phyloP scores from a whole-genome alignment of 768 basidiomycete genomes.

The Naematelia encephala region DNA sequence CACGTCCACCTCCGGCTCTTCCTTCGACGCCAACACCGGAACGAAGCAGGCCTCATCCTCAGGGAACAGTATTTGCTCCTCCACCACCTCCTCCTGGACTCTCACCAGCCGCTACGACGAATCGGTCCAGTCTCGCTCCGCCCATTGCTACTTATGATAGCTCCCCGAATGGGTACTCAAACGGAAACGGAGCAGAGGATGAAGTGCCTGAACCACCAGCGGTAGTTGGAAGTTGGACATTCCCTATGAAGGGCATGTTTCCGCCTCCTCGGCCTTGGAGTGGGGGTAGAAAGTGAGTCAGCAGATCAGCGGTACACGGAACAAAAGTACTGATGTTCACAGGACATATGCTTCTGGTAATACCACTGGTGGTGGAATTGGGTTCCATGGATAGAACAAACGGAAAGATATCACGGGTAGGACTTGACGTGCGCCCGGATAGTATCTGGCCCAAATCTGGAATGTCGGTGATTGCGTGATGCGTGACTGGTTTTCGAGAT shows the following conservation, averaged over 20 bases:
- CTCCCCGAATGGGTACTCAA: neutral
- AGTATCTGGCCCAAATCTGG: neutral
- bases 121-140: conserved; percentile 22
- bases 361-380: conserved; percentile 32
- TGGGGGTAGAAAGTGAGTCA: conserved; percentile 43
- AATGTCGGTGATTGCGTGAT: neutral
- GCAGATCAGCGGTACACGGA: neutral
- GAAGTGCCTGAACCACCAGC: conserved; percentile 42
- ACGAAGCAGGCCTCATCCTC: conserved; percentile 25
- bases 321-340: conserved; percentile 1
- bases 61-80: conserved; percentile 37
- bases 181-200: conserved; percentile 20
- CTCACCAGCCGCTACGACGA: conserved; percentile 12
- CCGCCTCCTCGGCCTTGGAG: conserved; percentile 43
- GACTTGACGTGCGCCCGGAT: neutral
- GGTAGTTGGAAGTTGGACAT: conserved; percentile 45
- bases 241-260: conserved; percentile 51
- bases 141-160: conserved; percentile 19
- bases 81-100: conserved; percentile 37
- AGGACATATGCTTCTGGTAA: conserved; percentile 42
- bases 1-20: conserved; percentile 13
- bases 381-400: conserved; percentile 14
- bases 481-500: neutral
- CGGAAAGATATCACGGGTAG: neutral
- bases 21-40: conserved; percentile 4